Evolutionary conservation across 768 basidiomycete genomes (phyloP), one percentile per base, ranked within the genome.

Genomic region (Psilocybe azurescens): DNA sequence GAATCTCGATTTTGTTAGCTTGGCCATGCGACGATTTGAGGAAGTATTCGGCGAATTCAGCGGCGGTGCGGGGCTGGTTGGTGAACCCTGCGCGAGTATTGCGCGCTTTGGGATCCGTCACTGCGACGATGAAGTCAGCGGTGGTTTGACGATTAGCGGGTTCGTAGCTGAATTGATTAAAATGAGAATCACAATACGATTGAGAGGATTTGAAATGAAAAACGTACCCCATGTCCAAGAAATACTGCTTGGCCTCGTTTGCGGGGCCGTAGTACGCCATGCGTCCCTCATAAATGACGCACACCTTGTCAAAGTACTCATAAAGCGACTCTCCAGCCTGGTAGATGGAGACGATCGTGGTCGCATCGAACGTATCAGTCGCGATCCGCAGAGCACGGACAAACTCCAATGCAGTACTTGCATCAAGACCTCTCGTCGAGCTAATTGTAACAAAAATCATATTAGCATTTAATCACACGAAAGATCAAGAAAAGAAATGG

Each of bases 281-380:
- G 36, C 80, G 77, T 3, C 91, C 90, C 60, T 89, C 89, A 74
- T 89, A 85, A 67, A 95, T 82, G 39, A 94, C 85, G 70, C 89
- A 87, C 36, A 94, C 89, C 71, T 93, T 92, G 81, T 93, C 90
- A 70, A 94, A 95, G 47, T 82, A 77, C 20, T 36, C 33, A 62
- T 86, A 89, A 0, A 89, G 70, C 2, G 79, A 79, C 70, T 93
- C 90, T 58, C 89, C 88, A 5, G 91, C 93, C 74, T 95, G 93
- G 74, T 95, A 94, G 41, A 95, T 84, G 1, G 91, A 89, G 16
- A 91, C 90, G 59, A 95, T 83, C 0, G 89, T 92, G 1, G 89
- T 77, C n/a, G 74, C 63, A 18, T 75, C 70, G 56, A 77, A 77
- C 2, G 82, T 77, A 67, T 92, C 87, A 0, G 90, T 90, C 3